Conservation (phyloP, 192 early-diverging fungal species). For the Backusella westeae region DNA sequence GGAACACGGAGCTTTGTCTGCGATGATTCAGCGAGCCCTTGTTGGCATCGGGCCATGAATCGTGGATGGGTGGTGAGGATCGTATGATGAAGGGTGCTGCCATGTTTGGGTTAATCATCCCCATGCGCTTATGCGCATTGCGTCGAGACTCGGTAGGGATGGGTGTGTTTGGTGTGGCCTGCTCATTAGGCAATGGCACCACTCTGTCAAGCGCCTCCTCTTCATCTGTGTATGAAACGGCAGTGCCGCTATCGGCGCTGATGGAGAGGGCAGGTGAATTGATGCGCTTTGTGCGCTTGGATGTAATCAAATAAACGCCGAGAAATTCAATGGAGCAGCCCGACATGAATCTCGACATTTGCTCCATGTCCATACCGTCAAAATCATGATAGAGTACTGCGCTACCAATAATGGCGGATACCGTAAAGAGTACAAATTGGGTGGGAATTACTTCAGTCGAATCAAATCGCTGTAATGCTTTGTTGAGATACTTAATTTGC, state of each 20-base stretch:
- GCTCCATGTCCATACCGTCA: conserved; percentile 48
- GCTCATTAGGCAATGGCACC: neutral
- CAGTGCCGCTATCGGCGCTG: neutral
- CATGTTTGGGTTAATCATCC: neutral
- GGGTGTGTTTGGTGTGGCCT: neutral
- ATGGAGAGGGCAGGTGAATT: neutral
- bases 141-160: neutral
- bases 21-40: neutral
- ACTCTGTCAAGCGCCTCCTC: conserved; percentile 5
- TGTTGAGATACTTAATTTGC: conserved; percentile 67
- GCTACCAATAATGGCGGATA: conserved; percentile 67
- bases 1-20: conserved; percentile 30
- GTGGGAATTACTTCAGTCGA: conserved; percentile 75
- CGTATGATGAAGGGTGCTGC: neutral
- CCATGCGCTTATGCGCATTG: neutral
- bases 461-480: conserved; percentile 61
- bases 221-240: neutral
- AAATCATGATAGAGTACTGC: conserved; percentile 68
- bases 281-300: conserved; percentile 39
- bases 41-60: neutral
- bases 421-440: conserved; percentile 74
- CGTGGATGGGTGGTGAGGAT: neutral
- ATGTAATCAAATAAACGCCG: conserved; percentile 70
- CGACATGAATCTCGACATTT: conserved; percentile 46
- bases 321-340: conserved; percentile 63